Evolutionary conservation across 768 basidiomycete genomes (phyloP), one percentile per base, ranked within the genome.

Genomic region (Serpula lacrymans): DNA sequence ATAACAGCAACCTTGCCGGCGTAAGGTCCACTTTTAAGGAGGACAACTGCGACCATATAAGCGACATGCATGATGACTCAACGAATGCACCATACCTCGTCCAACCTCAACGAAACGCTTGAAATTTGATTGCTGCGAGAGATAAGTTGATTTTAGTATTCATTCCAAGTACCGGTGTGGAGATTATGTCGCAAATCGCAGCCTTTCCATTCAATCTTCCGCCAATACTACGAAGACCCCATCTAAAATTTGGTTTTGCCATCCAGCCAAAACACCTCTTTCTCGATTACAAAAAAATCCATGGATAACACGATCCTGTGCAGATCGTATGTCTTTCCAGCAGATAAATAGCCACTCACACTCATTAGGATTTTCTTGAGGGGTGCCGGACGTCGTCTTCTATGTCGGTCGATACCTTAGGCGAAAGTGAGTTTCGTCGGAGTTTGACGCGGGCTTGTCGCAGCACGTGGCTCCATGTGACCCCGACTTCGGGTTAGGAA

Each of bases 81-180:
- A 17, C 16, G 22, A n/a, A 14, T 6, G 58, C 76, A 46, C 54
- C 43, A 25, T 36, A 90, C 88, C 88, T 60, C 95, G 89, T 62
- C 95, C 95, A 64, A 97, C 92, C 81, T 99, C 88, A 60, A 97
- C 94, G 70, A 95, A 97, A 48, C 91, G 89, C 70, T 85, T 84
- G 78, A 97, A 98, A 64, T 83, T 91, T 58, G 89, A 93, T 52
- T 82, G 75, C 80, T 87, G 55, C 21, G 21, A 17, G 3, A 42
- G 34, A n/a, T n/a, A n/a, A n/a, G n/a, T n/a, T n/a, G n/a, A n/a
- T n/a, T n/a, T n/a, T n/a, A n/a, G n/a, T n/a, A n/a, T n/a, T n/a
- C n/a, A n/a, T n/a, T n/a, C n/a, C n/a, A n/a, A n/a, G n/a, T n/a
- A n/a, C n/a, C n/a, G n/a, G n/a, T n/a, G n/a, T n/a, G n/a, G n/a